phyloP scores from a whole-genome alignment of 225 moss, liverwort and hornwort genomes.

The Bryoerythrophyllum caledonicum region DNA sequence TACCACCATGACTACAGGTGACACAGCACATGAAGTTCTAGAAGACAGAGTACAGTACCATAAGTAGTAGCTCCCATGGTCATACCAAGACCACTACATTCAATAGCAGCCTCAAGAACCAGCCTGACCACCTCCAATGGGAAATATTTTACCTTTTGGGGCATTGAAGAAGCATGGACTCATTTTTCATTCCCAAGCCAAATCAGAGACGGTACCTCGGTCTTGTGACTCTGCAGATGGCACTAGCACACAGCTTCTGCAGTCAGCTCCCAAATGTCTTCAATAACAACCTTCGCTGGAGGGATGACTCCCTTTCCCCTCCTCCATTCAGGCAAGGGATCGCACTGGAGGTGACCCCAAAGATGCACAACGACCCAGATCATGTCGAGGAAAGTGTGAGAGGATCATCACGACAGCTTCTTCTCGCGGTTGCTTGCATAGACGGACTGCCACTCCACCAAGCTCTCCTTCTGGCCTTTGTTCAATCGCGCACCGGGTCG shows the following conservation, averaged over 20 bases:
- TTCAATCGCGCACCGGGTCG: conserved; percentile 79
- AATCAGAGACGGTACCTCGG: neutral
- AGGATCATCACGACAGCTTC: conserved; percentile 20
- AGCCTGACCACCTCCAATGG: too few relatives aligned
- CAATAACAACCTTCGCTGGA: neutral
- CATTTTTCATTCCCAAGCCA: neutral
- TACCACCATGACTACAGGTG: neutral
- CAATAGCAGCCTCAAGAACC: too few relatives aligned
- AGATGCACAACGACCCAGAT: neutral
- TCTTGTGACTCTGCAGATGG: neutral
- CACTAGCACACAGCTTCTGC: conserved; percentile 6
- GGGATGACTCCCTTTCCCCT: too few relatives aligned
- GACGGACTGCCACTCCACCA: conserved; percentile 66
- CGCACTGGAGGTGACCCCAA: neutral
- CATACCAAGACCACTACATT: too few relatives aligned
- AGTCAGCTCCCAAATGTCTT: conserved; percentile 14
- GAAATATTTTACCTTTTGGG: too few relatives aligned
- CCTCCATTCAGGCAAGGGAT: neutral
- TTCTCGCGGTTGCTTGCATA: conserved; percentile 21
- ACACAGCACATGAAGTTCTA: neutral
- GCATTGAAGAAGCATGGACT: neutral
- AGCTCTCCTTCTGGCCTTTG: conserved; percentile 62
- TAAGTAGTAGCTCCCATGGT: too few relatives aligned
- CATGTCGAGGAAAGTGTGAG: neutral
- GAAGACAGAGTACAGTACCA: neutral